Evolutionary conservation across 1,284 basidiomycete species (phyloP), one percentile per base, ranked within the genome.

Genomic region (Bjerkandera adusta): DNA sequence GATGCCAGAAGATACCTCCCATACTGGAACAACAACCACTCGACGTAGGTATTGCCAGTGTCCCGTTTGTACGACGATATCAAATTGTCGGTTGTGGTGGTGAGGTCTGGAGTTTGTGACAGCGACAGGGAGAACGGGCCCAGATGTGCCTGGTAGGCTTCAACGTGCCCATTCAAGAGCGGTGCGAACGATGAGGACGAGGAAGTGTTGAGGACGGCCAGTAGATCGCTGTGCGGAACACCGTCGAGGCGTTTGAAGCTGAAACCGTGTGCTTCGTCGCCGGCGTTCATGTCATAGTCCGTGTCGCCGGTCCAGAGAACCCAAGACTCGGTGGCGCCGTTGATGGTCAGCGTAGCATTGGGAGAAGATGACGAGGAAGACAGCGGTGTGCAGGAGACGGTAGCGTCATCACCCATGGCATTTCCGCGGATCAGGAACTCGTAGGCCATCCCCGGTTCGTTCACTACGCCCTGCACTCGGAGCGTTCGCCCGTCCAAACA

Each of bases 1-100:
- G 73, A 73, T 16, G 72, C 67, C 12, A 88, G 68, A 55, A 89
- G 57, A 55, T 88, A 86, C 38, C 85, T 67, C n/a, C 84, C 85
- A 55, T 72, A 82, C 58, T 88, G 85, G 63, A 89, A 88, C 43
- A 80, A 46, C 25, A 89, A 45, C 84, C 83, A 87, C 59, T 89
- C 84, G 10, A 89, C 52, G 57, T 88, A 87, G 15, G 73, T 57
- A 53, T 87, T 76, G 4, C 83, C 84, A 3, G 62, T 60, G 52
- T 80, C 76, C 12, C 71, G 68, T 48, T 68, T 55, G 55, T 89
- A 89, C 39, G 68, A 67, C 1, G 63, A 61, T 36, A 73, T 67
- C 27, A 87, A 62, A 50, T 73, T 65, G 55, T 85, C 76, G n/a
- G 84, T 89, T 16, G 84, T 71, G 3, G 63, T 71, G 25, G 60